Conservation (phyloP, 768 basidiomycete species). For the Chiua virens region DNA sequence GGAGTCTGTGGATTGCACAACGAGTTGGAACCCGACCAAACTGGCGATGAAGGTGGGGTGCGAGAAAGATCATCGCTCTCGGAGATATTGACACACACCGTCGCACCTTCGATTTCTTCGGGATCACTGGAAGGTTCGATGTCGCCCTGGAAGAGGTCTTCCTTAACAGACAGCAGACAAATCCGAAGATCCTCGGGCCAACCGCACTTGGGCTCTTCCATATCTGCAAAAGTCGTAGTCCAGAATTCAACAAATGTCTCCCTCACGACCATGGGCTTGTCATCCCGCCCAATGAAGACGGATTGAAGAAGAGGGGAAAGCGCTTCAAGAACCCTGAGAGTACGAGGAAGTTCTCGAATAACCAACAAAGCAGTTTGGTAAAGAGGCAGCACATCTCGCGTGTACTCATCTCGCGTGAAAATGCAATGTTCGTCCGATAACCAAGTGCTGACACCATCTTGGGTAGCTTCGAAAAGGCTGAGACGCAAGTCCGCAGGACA, state of each 20-base stretch:
- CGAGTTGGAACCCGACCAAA: neutral
- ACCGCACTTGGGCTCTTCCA: conserved; percentile 43
- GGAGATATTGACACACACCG: conserved; percentile 4
- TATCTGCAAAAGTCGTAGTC: conserved; percentile 44
- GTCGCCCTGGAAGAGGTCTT: conserved; percentile 1
- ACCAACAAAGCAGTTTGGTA: conserved; percentile 60
- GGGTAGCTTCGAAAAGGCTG: conserved; percentile 46
- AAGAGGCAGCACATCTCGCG: conserved; percentile 58
- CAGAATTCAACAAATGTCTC: conserved; percentile 67
- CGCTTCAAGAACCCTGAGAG: conserved; percentile 40
- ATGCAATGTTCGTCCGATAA: conserved; percentile 55
- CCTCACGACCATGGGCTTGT: conserved; percentile 43
- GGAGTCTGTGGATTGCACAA: conserved; percentile 1
- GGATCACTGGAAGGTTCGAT: conserved; percentile 25
- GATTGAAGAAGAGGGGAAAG: conserved; percentile 56
- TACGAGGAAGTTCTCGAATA: conserved; percentile 47
- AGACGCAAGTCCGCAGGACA: conserved; percentile 52
- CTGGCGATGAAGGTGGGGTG: conserved; percentile 12
- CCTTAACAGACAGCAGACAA: conserved; percentile 27
- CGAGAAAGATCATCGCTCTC: conserved; percentile 5
- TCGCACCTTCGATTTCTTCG: conserved; percentile 22
- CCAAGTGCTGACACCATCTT: conserved; percentile 62
- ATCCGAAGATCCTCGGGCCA: conserved; percentile 53
- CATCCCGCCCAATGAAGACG: conserved; percentile 51
- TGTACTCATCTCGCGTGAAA: conserved; percentile 55